A percentile compares a stretch with the other conserved stretches of the same genome.
Evolutionary conservation across 768 basidiomycete species (phyloP).

Genomic region (Candolleomyces aberdarensis): DNA sequence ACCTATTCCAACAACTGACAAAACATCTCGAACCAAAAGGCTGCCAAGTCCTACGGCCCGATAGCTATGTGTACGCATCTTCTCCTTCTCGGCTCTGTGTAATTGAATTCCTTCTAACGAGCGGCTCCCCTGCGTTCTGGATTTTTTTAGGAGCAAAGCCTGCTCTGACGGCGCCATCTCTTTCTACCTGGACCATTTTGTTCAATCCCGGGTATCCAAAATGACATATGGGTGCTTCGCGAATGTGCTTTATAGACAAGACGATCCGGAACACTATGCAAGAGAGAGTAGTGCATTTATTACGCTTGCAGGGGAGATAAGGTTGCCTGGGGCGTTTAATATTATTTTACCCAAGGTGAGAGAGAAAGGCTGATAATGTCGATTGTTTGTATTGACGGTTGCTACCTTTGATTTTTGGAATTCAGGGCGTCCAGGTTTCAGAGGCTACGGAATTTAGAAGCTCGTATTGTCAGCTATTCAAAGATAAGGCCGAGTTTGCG

Average conservation of each 20-base stretch:
- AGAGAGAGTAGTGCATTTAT: neutral
- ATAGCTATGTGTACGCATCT: slow-evolving; percentile 37
- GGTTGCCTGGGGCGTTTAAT: slow-evolving; percentile 1
- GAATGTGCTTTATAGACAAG: neutral
- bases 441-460: neutral
- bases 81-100: neutral
- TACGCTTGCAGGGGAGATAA: neutral
- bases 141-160: slow-evolving; percentile 13
- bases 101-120: neutral
- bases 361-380: neutral
- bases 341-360: slow-evolving; percentile 4
- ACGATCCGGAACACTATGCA: slow-evolving; percentile 1
- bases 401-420: neutral
- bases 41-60: slow-evolving; percentile 35
- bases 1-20: slow-evolving; percentile 33
- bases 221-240: slow-evolving; percentile 5
- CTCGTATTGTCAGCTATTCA: neutral
- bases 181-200: slow-evolving; percentile 15
- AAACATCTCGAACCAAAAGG: slow-evolving; percentile 24
- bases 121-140: neutral
- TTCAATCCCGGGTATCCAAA: slow-evolving; percentile 9
- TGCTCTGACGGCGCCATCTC: slow-evolving; percentile 16
- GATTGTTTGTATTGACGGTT: neutral
- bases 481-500: neutral
- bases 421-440: neutral